phyloP scores from a whole-genome alignment of 176 grass and related monocot genomes.

The Neostapfia colusana region DNA sequence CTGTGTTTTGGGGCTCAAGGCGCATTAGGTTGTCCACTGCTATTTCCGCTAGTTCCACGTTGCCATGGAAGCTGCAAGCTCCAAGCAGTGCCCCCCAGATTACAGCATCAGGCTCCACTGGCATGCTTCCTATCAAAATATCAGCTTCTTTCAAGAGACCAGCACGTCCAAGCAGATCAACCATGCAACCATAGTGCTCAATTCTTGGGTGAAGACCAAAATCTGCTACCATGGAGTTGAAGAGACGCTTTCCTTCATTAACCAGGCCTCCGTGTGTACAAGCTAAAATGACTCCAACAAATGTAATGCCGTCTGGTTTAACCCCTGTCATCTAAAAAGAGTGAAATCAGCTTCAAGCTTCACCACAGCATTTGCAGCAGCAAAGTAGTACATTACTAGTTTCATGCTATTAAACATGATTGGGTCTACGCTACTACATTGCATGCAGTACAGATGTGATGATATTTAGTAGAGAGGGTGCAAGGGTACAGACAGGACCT shows the following conservation, averaged over 20 bases:
- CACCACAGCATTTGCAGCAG: background rate
- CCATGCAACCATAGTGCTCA: constrained; percentile 74
- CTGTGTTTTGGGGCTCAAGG: constrained; percentile 61
- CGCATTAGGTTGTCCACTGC: constrained; percentile 39
- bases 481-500: constrained; percentile 17
- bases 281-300: constrained; percentile 63
- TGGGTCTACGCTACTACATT: background rate
- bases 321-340: constrained; percentile 48
- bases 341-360: constrained; percentile 25
- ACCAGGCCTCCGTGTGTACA: constrained; percentile 81
- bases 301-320: constrained; percentile 63
- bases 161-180: constrained; percentile 69
- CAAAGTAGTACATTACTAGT: background rate
- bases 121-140: constrained; percentile 56
- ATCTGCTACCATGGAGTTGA: constrained; percentile 50
- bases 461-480: background rate
- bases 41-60: constrained; percentile 55
- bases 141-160: constrained; percentile 62
- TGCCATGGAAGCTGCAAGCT: constrained; percentile 74
- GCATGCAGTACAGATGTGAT: background rate
- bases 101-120: constrained; percentile 65
- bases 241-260: constrained; percentile 54
- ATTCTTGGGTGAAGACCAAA: constrained; percentile 54
- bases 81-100: constrained; percentile 76
- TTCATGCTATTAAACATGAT: background rate